Base-by-base conservation (phyloP, 169 alveolate species). In the Plasmodium gonderi region DNA sequence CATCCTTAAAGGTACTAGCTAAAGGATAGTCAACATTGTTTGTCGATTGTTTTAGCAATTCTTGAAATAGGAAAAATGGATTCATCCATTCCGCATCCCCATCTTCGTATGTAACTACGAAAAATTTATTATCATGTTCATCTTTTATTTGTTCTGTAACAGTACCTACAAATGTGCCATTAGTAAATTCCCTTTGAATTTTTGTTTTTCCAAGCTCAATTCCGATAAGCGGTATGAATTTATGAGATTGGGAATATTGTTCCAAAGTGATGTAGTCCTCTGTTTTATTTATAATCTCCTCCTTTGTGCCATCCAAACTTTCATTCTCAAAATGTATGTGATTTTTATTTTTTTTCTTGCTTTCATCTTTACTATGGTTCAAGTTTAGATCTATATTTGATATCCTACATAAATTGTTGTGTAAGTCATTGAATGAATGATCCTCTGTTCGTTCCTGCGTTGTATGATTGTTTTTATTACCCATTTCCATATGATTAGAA, bases 71-170 rank as follows among this genome's bases (percentile, higher is more conserved):
- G 72, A 90, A 90, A 38, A 29, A 65, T 9, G 94, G 94, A 29
- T 87, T 90, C 38, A 90, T 90, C 94, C 94, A 90, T 77, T 90
- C 94, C 31, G 51, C 81, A 51, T 90, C 94, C 7, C 94, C 94
- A 90, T 90, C 94, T 44, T 90, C 94, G 51, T 90, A 90, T 26
- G 94, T 90, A 23, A 90, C 81, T 38, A 90, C 91, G 54, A 90
- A 90, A 90, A 69, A 90, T 77, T 78, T 65, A 78, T 26, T 74
- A 49, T 72, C 85, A 67, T 78, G 17, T 42, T 90, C 82, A 72
- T 90, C 91, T 54, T 90, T 90, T 60, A 78, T 90, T 26, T 90
- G 94, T 67, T 76, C 49, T 33, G 90, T 90, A 64, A 90, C 91
- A 26, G 91, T 90, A 29, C 94, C 94, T 74, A 90, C 94, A 64